Conservation (phyloP, 768 basidiomycete species). For the Glaciozyma martinii region DNA sequence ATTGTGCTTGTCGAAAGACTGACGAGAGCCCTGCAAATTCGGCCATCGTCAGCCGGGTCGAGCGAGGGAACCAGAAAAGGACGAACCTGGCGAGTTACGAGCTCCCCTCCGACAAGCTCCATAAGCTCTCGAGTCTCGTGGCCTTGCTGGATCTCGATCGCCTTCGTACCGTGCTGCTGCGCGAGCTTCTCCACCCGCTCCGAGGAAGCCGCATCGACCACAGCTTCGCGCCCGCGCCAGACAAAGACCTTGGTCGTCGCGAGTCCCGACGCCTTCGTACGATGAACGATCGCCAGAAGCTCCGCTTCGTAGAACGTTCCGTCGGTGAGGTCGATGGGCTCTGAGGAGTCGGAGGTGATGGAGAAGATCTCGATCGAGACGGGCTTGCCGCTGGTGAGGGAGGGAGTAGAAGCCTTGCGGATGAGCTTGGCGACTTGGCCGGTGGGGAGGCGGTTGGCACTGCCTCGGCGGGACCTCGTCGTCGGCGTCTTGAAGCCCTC, state of each 20-base stretch:
- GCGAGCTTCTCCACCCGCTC: slow-evolving; percentile 8
- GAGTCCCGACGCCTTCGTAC: neutral
- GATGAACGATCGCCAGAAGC: slow-evolving; percentile 22
- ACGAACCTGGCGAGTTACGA: slow-evolving; percentile 22
- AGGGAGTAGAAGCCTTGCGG: neutral
- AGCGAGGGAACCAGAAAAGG: neutral
- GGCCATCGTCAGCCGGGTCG: neutral
- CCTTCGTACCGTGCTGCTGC: slow-evolving; percentile 1
- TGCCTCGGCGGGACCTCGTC: neutral
- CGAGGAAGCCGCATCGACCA: neutral
- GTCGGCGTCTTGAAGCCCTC: neutral
- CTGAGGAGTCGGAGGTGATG: slow-evolving; percentile 16
- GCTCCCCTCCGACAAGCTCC: slow-evolving; percentile 14
- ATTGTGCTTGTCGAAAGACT: slow-evolving; percentile 21
- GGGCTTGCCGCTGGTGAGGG: neutral
- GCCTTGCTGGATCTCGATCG: neutral
- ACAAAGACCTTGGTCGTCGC: slow-evolving; percentile 16
- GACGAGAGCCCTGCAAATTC: slow-evolving; percentile 6
- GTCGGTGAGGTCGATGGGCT: slow-evolving; percentile 25
- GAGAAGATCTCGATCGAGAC: slow-evolving; percentile 19
- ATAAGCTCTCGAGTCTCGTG: slow-evolving; percentile 11
- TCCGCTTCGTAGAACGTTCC: slow-evolving; percentile 7
- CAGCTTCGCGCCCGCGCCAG: slow-evolving; percentile 15
- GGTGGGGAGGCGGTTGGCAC: neutral
- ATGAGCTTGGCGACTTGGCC: neutral